These are phyloP conservation scores for Epichloe uncinata DNA, from an alignment of 2,329 filamentous ascomycete genomes.

Conservation along the genomic window DNA sequence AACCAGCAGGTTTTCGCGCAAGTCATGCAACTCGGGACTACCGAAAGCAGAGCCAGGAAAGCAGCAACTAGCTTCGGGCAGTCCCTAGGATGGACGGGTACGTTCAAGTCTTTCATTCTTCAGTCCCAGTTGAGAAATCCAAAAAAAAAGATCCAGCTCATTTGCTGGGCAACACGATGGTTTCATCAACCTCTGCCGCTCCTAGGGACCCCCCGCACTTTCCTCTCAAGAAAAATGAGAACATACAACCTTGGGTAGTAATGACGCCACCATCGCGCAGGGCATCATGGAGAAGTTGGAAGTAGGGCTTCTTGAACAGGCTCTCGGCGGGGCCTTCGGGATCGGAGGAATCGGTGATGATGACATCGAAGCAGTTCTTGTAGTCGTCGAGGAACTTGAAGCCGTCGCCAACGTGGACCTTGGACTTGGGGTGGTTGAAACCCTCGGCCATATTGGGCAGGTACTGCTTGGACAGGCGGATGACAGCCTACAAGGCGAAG, in stretches of 20 bases:
- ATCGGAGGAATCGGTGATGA: slow-evolving; percentile 98
- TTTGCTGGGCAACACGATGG: background rate
- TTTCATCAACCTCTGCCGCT: slow-evolving; percentile 13
- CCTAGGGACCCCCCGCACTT: slow-evolving; percentile 24
- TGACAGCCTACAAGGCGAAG: slow-evolving; percentile 54
- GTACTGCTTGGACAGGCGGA: slow-evolving; percentile 96
- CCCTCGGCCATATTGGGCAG: slow-evolving; percentile 87
- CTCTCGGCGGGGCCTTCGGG: slow-evolving; percentile 92
- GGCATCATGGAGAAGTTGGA: slow-evolving; percentile 81
- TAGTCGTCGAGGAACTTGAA: slow-evolving; percentile 97
- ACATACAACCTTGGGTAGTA: slow-evolving; percentile 99
- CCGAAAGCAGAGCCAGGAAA: slow-evolving; percentile 24
- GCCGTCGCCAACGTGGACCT: slow-evolving; percentile 86
- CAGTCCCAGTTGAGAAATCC: slow-evolving; percentile 5
- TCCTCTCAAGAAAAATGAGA: slow-evolving; percentile 44
- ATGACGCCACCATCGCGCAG: slow-evolving; percentile 94
- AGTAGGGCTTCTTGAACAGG: slow-evolving; percentile 98
- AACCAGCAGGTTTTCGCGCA: background rate
- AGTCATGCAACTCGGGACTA: slow-evolving; percentile 20
- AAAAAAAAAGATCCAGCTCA: background rate
- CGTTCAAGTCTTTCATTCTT: background rate
- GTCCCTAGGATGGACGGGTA: slow-evolving; percentile 16
- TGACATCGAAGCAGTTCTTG: slow-evolving; percentile 97
- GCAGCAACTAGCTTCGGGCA: slow-evolving; percentile 24
- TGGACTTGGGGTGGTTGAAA: slow-evolving; percentile 87